These are phyloP conservation scores for Acanthamoeba triangularis DNA, from an alignment of 208 protist genomes.

Conservation along the genomic window DNA sequence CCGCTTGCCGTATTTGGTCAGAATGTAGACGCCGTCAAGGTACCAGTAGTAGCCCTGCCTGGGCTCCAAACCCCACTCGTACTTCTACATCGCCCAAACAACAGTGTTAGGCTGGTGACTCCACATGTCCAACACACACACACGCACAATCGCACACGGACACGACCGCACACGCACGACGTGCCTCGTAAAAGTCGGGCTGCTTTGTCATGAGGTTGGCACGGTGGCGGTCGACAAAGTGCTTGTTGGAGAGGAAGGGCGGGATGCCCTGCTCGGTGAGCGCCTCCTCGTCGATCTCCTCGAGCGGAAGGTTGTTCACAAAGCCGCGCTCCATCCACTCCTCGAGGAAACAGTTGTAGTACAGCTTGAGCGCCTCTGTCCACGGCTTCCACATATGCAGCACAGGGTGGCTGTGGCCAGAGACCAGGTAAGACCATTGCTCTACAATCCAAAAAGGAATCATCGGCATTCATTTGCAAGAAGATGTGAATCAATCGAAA, in stretches of 20 bases:
- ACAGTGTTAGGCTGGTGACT: too few species aligned
- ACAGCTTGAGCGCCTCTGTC: conserved; percentile 44
- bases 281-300: conserved; percentile 13
- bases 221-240: conserved; percentile 28
- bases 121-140: too few species aligned
- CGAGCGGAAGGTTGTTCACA: conserved; percentile 63
- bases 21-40: conserved; percentile 21
- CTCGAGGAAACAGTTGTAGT: conserved; percentile 65
- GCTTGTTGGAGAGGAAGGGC: conserved; percentile 34
- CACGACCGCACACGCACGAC: not conserved
- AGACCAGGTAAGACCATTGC: not conserved
- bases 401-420: not conserved
- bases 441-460: not conserved
- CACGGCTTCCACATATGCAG: conserved; percentile 21
- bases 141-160: too few species aligned
- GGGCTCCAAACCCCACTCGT: conserved; percentile 47
- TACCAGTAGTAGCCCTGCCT: conserved; percentile 53
- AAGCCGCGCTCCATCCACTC: conserved; percentile 51
- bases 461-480: too few species aligned
- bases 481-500: too few species aligned
- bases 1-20: conserved; percentile 60
- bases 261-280: conserved; percentile 21
- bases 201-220: conserved; percentile 59
- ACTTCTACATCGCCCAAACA: not conserved
- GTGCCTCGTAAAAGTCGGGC: conserved; percentile 33